These are phyloP conservation scores for Haplographium delicatum DNA, from an alignment of 495 filamentous ascomycete species.

Conservation along the genomic window DNA sequence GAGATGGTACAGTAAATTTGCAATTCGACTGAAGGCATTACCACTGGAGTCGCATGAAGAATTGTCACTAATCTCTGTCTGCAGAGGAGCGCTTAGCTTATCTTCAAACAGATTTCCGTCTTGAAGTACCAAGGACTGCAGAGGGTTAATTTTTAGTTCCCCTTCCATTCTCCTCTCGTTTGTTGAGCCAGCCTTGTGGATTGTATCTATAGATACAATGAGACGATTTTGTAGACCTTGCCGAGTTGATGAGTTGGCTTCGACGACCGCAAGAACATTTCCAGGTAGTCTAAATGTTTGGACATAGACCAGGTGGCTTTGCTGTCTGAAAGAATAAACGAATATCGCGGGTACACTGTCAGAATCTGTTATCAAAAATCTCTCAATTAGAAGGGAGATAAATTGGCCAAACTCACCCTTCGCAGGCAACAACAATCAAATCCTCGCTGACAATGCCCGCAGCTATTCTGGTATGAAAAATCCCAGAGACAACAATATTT, in stretches of 20 bases:
- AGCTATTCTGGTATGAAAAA: constrained; percentile 33
- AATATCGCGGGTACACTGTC: constrained; percentile 60
- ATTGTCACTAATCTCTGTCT: not conserved
- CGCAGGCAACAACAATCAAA: constrained; percentile 56
- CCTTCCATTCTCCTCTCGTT: constrained; percentile 13
- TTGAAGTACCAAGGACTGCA: constrained; percentile 22
- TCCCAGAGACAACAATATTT: constrained; percentile 47
- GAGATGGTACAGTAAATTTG: constrained; percentile 62
- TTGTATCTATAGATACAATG: constrained; percentile 53
- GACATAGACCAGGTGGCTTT: constrained; percentile 39
- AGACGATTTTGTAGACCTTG: constrained; percentile 23
- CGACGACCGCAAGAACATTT: constrained; percentile 55
- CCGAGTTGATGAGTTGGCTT: constrained; percentile 19
- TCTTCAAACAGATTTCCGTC: not conserved
- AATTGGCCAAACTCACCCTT: constrained; percentile 50
- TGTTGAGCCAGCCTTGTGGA: constrained; percentile 37
- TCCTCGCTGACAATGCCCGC: constrained; percentile 13
- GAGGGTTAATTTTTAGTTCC: constrained; percentile 19
- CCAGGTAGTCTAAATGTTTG: constrained; percentile 47
- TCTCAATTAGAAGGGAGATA: too few relatives aligned
- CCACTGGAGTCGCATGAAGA: not conserved
- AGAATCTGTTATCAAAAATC: too few relatives aligned
- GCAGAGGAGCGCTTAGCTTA: not conserved
- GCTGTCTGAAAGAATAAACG: constrained; percentile 42
- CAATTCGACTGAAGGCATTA: constrained; percentile 35